Evolutionary conservation across 2,329 filamentous ascomycete species (phyloP), one percentile per base, ranked within the genome.

Genomic region (Coniochaeta sp.): DNA sequence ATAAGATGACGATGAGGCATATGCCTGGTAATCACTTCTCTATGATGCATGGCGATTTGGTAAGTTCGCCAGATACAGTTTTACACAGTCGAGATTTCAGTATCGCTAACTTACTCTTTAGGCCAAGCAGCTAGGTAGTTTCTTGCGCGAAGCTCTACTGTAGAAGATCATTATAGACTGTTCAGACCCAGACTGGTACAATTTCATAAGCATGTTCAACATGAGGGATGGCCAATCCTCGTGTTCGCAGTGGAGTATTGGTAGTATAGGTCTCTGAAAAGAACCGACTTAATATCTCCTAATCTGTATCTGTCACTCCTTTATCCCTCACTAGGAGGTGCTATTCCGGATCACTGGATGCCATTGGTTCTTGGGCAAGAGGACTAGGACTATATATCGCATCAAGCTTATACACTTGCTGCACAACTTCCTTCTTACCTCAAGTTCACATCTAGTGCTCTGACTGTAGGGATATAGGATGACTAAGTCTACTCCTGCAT

Each of bases 1-100:
- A 80, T 59, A 88, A 85, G 72, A 86, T 89, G 74, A 77, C 78
- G 56, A 87, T 82, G 64, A 80, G 80, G 59, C 84, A 88, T 67
- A 88, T 89, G 84, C 83, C 83, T 17, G 88, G 87, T 2, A 89
- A 90, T 68, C 88, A 90, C 74, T 90, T 91, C 74, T 85, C 81
- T 22, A 90, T 90, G 87, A 90, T 91, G 86, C 85, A 88, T 71
- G 85, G 84, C 62, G 70, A 77, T 3, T 58, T 73, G 60, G 74
- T 77, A 65, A 64, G 74, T 72, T 30, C 3, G 24, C 5, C 9
- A 12, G 34, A 36, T 14, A 22, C 14, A 40, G 34, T 30, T 14
- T 12, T 28, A 17, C 24, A 16, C 12, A 50, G 16, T 28, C 17
- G 26, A 36, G 4, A 22, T 26, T 16, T 14, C 24, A 12, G 26